Percentiles rank a stretch among this genome's conserved stretches.
These are phyloP conservation scores for Aspergillus sp. DNA, from an alignment of 2,329 filamentous ascomycete genomes.

Conservation along the genomic window DNA sequence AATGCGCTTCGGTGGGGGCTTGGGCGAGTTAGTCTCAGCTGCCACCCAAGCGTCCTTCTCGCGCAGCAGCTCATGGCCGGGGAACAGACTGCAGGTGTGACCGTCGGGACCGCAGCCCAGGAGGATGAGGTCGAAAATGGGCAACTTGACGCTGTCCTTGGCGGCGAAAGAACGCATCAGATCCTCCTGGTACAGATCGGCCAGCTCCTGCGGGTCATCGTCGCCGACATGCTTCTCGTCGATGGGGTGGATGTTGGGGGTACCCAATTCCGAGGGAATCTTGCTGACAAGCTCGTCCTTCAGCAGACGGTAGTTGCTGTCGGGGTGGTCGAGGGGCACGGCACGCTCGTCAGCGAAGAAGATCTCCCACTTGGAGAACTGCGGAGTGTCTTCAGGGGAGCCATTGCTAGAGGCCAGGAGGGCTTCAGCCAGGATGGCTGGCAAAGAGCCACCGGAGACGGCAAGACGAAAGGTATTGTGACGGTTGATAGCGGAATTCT, in stretches of 20 bases:
- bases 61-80: slow-evolving; percentile 75
- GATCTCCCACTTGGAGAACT: slow-evolving; percentile 89
- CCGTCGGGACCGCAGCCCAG: slow-evolving; percentile 93
- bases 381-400: slow-evolving; percentile 54
- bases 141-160: slow-evolving; percentile 87
- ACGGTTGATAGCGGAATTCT: slow-evolving; percentile 70
- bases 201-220: slow-evolving; percentile 81
- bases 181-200: slow-evolving; percentile 85
- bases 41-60: slow-evolving; percentile 89
- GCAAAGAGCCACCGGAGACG: slow-evolving; percentile 89
- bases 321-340: slow-evolving; percentile 81
- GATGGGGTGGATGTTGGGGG: slow-evolving; percentile 73
- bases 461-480: slow-evolving; percentile 85
- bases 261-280: slow-evolving; percentile 61
- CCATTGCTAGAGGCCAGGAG: slow-evolving; percentile 56
- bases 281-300: slow-evolving; percentile 85
- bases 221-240: slow-evolving; percentile 61
- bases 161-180: slow-evolving; percentile 81
- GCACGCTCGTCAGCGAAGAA: slow-evolving; percentile 98
- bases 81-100: slow-evolving; percentile 95
- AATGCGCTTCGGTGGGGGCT: slow-evolving; percentile 84
- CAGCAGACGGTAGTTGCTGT: slow-evolving; percentile 89
- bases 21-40: slow-evolving; percentile 85
- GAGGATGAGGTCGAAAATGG: slow-evolving; percentile 89
- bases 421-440: slow-evolving; percentile 77